A percentile compares a stretch with the other conserved stretches of the same genome.
Evolutionary conservation across 768 basidiomycete genomes (phyloP).

Genomic region (Tulasnella sp.): DNA sequence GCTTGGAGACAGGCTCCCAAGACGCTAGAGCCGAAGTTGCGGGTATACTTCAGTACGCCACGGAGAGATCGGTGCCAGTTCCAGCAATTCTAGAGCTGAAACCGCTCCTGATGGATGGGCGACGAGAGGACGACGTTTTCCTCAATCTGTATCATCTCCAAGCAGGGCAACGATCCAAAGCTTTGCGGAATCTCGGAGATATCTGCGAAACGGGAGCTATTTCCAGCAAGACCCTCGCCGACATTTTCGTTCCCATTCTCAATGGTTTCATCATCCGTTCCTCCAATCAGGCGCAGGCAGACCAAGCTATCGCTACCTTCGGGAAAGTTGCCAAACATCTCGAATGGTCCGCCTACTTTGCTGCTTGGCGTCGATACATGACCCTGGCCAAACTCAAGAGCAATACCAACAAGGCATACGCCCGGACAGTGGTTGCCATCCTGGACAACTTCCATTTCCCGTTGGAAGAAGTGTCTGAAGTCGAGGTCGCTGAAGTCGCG

Average conservation of each 20-base stretch:
- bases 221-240: conserved; percentile 56
- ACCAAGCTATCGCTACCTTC: conserved; percentile 72
- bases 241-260: conserved; percentile 80
- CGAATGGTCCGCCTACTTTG: conserved; percentile 74
- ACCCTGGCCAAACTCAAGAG: conserved; percentile 56
- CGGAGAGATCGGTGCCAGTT: conserved; percentile 47
- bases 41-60: conserved; percentile 62
- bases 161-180: conserved; percentile 75
- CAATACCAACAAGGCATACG: conserved; percentile 61
- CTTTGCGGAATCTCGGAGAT: conserved; percentile 74
- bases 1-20: conserved; percentile 69
- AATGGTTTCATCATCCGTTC: conserved; percentile 59
- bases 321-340: conserved; percentile 69
- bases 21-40: conserved; percentile 79
- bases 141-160: conserved; percentile 93
- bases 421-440: conserved; percentile 74
- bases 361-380: conserved; percentile 70
- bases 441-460: conserved; percentile 88
- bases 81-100: conserved; percentile 51
- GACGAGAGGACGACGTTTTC: conserved; percentile 95
- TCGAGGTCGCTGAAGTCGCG: not conserved
- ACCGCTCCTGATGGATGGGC: conserved; percentile 69
- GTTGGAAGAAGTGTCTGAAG: conserved; percentile 41
- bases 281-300: conserved; percentile 76
- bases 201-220: conserved; percentile 55